phyloP scores from a whole-genome alignment of 768 basidiomycete species.

The Lentinula lateritia region DNA sequence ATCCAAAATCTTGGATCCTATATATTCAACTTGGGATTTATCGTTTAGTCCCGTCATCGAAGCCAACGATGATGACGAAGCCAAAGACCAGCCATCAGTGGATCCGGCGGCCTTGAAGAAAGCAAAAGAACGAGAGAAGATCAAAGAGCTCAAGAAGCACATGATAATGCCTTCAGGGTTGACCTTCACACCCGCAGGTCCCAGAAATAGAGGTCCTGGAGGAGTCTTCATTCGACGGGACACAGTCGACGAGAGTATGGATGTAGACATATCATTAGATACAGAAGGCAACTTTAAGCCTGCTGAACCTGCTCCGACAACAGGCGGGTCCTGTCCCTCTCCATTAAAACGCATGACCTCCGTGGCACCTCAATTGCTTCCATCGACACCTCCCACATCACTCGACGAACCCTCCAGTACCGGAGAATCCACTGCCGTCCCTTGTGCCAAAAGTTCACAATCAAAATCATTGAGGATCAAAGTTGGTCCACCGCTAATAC shows the following conservation, averaged over 20 bases:
- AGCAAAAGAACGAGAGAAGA: slow-evolving; percentile 44
- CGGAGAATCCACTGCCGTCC: background rate
- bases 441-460: background rate
- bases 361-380: background rate
- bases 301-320: background rate
- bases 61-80: slow-evolving; percentile 31
- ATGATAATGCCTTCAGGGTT: slow-evolving; percentile 23
- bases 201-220: slow-evolving; percentile 18
- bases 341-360: background rate
- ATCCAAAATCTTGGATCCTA: slow-evolving; percentile 44
- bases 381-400: background rate
- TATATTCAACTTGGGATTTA: slow-evolving; percentile 22
- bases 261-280: slow-evolving; percentile 49
- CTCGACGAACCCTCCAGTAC: background rate
- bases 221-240: slow-evolving; percentile 54
- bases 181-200: slow-evolving; percentile 14
- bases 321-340: background rate
- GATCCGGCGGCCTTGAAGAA: slow-evolving; percentile 37
- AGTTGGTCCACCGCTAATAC: background rate
- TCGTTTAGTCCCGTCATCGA: slow-evolving; percentile 26
- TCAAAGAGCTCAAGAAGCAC: slow-evolving; percentile 51
- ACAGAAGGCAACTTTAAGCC: slow-evolving; percentile 15
- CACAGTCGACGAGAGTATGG: slow-evolving; percentile 53
- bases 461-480: background rate
- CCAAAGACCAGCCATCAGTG: slow-evolving; percentile 19